Evolutionary conservation across 768 basidiomycete genomes (phyloP).

Genomic region (Suillus fuscotomentosus): DNA sequence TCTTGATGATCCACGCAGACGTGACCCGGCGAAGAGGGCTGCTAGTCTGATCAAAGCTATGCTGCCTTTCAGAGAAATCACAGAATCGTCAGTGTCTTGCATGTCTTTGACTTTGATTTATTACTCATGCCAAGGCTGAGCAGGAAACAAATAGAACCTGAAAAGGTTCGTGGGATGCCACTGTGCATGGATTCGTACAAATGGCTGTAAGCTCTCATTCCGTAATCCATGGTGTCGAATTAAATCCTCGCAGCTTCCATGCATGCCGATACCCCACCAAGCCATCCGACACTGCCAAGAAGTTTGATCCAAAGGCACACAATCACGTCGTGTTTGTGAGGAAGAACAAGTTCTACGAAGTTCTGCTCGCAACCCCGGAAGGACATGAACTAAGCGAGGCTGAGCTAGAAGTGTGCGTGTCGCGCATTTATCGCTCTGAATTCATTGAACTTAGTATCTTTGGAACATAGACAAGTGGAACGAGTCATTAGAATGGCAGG

Average conservation of each 20-base stretch:
- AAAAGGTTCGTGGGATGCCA: constrained; percentile 74
- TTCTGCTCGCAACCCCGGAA: constrained; percentile 61
- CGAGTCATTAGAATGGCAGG: constrained; percentile 68
- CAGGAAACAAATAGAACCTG: constrained; percentile 82
- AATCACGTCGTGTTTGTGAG: constrained; percentile 91
- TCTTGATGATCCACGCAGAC: constrained; percentile 55
- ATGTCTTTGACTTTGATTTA: constrained; percentile 5
- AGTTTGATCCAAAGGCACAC: constrained; percentile 70
- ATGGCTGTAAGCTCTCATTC: constrained; percentile 65
- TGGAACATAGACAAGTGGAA: constrained; percentile 53
- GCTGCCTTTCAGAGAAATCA: constrained; percentile 79
- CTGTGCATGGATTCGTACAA: constrained; percentile 94
- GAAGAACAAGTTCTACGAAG: constrained; percentile 88
- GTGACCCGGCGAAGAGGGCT: constrained; percentile 66
- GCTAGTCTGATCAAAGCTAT: constrained; percentile 84
- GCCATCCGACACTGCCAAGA: constrained; percentile 78
- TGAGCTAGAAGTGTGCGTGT: constrained; percentile 71
- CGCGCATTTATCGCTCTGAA: not conserved
- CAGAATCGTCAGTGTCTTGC: constrained; percentile 61
- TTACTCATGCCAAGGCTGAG: not conserved
- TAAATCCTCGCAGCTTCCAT: constrained; percentile 66
- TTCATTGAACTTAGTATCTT: constrained; percentile 6
- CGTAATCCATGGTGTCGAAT: not conserved
- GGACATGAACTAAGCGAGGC: constrained; percentile 74
- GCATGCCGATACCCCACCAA: constrained; percentile 83